Percentiles rank a stretch among this genome's conserved stretches.
phyloP scores from a whole-genome alignment of 2,329 filamentous ascomycete species.

The Neofusicoccum sp. region DNA sequence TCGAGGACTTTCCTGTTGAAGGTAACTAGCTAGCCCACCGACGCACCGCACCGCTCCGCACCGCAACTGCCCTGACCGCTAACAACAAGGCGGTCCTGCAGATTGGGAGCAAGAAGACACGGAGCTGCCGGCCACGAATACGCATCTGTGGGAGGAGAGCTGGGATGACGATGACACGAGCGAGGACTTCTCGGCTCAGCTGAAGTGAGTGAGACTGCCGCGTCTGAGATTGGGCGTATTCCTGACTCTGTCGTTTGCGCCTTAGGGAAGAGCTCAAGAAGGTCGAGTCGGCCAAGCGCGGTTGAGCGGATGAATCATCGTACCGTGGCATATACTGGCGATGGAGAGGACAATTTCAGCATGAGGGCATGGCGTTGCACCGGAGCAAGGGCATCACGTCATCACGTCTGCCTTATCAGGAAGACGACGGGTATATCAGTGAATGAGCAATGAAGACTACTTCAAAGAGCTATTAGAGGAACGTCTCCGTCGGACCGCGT shows the following conservation, averaged over 20 bases:
- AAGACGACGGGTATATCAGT: background rate
- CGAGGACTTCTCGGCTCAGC: slow-evolving; percentile 92
- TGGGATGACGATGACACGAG: slow-evolving; percentile 98
- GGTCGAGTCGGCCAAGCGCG: slow-evolving; percentile 54
- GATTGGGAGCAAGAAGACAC: slow-evolving; percentile 94
- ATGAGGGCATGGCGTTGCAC: background rate
- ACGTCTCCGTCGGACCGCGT: background rate
- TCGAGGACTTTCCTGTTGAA: slow-evolving; percentile 97
- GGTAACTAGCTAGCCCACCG: slow-evolving; percentile 52
- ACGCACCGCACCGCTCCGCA: background rate
- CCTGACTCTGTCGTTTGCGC: background rate
- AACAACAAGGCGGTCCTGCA: slow-evolving; percentile 15
- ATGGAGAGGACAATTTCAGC: background rate
- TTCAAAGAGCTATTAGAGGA: background rate
- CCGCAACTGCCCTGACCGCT: background rate
- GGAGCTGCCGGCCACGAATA: slow-evolving; percentile 72
- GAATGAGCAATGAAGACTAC: background rate
- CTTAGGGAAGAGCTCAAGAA: slow-evolving; percentile 88
- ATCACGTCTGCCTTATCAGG: background rate
- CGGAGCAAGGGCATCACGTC: background rate
- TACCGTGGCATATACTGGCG: too few species aligned
- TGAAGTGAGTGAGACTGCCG: slow-evolving; percentile 53
- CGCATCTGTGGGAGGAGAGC: slow-evolving; percentile 97
- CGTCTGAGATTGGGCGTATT: background rate
- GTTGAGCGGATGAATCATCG: background rate